Percentiles rank a stretch among this genome's conserved stretches.
Evolutionary conservation across 371 early-diverging fungal genomes (phyloP).

Genomic region (Circinella umbellata): DNA sequence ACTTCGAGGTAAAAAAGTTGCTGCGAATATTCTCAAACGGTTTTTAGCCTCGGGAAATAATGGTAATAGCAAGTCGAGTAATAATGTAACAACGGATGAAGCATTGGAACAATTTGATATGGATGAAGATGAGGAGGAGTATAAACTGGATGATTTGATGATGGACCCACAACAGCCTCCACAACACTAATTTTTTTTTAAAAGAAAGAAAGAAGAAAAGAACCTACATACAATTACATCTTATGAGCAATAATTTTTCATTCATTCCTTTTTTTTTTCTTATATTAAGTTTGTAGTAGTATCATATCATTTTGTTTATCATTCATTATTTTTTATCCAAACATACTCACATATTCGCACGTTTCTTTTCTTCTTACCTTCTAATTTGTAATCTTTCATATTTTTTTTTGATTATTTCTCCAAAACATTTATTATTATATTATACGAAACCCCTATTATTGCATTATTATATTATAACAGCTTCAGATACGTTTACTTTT

Average conservation of each 20-base stretch:
- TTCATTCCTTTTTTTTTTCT: neutral
- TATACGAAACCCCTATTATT: too few species aligned
- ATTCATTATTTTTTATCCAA: neutral
- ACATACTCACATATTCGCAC: neutral
- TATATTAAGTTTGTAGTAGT: neutral
- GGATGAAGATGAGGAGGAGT: conserved; percentile 17
- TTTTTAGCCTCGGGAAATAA: conserved; percentile 15
- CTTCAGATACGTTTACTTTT: too few species aligned
- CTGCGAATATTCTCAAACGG: conserved; percentile 60
- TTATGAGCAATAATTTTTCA: neutral
- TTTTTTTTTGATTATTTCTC: too few species aligned
- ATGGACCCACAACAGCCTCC: conserved; percentile 4
- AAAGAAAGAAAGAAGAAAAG: too few species aligned
- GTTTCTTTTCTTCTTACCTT: neutral
- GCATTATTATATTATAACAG: too few species aligned
- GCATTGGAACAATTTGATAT: conserved; percentile 10
- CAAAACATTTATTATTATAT: too few species aligned
- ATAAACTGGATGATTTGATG: neutral
- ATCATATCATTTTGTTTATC: neutral
- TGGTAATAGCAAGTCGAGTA: neutral
- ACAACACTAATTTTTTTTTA: neutral
- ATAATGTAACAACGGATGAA: conserved; percentile 5
- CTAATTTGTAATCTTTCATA: too few species aligned
- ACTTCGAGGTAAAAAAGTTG: conserved; percentile 58
- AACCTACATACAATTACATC: too few species aligned